These are phyloP conservation scores for Cryptosporidium andersoni DNA, from an alignment of 169 alveolate genomes.

Conservation along the genomic window DNA sequence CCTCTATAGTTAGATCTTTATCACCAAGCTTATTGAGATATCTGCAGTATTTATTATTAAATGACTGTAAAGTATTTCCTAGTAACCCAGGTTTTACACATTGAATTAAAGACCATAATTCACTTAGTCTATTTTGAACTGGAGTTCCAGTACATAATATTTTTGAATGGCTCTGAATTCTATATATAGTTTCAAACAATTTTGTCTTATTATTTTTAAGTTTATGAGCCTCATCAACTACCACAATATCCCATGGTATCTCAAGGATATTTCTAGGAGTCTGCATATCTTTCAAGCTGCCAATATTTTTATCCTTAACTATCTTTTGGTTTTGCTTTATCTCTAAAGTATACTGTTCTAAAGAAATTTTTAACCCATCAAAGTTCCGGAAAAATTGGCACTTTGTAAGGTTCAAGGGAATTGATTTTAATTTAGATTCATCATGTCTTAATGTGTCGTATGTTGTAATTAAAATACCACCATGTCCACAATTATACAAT, in stretches of 20 bases:
- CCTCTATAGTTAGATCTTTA: neutral
- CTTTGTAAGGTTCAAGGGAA: neutral
- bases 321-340: neutral
- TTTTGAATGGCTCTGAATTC: conserved; percentile 72
- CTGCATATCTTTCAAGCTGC: neutral
- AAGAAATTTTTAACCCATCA: conserved; percentile 8
- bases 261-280: neutral
- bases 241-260: conserved; percentile 78
- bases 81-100: conserved; percentile 77
- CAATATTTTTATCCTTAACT: neutral
- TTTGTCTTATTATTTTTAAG: conserved; percentile 76
- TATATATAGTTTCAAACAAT: conserved; percentile 68
- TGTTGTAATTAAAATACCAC: conserved; percentile 54
- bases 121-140: conserved; percentile 30
- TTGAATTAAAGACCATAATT: conserved; percentile 64
- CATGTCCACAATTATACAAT: conserved; percentile 8
- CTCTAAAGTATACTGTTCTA: conserved; percentile 18
- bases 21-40: conserved; percentile 5
- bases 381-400: conserved; percentile 5
- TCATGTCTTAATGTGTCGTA: conserved; percentile 59
- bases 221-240: conserved; percentile 83
- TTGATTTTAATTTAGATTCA: neutral
- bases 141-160: conserved; percentile 76
- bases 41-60: conserved; percentile 28
- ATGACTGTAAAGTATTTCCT: conserved; percentile 65